phyloP scores from a whole-genome alignment of 371 early-diverging fungal species.

The Choanephora cucurbitarum region DNA sequence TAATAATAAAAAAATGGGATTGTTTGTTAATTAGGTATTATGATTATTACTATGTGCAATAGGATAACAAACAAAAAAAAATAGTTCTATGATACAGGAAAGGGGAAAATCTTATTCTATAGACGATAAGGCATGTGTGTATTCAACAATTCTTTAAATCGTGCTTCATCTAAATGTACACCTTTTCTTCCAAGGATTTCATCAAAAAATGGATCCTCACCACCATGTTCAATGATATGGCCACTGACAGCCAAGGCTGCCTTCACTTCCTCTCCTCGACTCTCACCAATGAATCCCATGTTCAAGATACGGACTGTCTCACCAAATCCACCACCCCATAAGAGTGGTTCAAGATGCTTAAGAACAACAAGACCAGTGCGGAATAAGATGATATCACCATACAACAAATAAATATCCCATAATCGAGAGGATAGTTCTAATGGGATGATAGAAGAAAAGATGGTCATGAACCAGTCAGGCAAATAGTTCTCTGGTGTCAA shows the following conservation, averaged over 20 bases:
- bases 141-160: slow-evolving; percentile 41
- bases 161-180: slow-evolving; percentile 37
- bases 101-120: slow-evolving; percentile 1
- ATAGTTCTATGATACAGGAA: too few relatives aligned
- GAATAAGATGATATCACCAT: slow-evolving; percentile 52
- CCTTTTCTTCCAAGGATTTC: slow-evolving; percentile 47
- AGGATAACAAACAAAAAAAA: not conserved
- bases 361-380: slow-evolving; percentile 49
- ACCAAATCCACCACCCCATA: slow-evolving; percentile 54
- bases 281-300: slow-evolving; percentile 40
- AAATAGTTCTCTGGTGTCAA: slow-evolving; percentile 54
- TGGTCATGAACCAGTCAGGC: slow-evolving; percentile 55
- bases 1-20: not conserved
- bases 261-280: slow-evolving; percentile 37
- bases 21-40: too few relatives aligned
- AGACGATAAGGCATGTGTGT: slow-evolving; percentile 26
- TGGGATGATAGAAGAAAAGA: slow-evolving; percentile 52
- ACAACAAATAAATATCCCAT: slow-evolving; percentile 52
- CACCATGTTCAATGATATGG: slow-evolving; percentile 42
- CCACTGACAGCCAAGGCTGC: slow-evolving; percentile 55
- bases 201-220: slow-evolving; percentile 51
- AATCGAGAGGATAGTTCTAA: slow-evolving; percentile 47
- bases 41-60: not conserved
- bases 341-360: slow-evolving; percentile 47
- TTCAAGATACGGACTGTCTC: slow-evolving; percentile 46